Evolutionary conservation across 2,329 filamentous ascomycete species (phyloP), one percentile per base, ranked within the genome.

Genomic region (Lachnellula cervina): DNA sequence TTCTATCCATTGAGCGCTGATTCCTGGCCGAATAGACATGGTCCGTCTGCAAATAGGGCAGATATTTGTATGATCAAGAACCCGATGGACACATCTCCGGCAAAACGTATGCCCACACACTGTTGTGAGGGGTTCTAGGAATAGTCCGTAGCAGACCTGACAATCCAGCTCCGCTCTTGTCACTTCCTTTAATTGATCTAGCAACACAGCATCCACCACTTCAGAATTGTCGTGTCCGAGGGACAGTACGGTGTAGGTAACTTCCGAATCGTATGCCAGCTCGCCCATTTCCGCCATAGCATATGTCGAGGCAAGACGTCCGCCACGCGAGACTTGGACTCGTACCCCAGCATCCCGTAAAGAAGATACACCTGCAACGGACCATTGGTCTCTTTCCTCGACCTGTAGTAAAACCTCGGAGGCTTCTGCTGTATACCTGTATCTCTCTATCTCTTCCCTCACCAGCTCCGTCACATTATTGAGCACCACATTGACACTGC

Each of bases 51-150:
- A 97, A 14, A 91, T 80, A 0, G 92, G 91, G 66, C 92, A 97
- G 53, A 88, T 78, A 54, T 82, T 80, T 1, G 88, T 87, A 68
- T 94, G 87, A 64, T 93, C 88, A 57, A 95, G 76, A 6, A 89
- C 83, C 46, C 88, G 83, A 54, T 85, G 82, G 21, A 96, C 76
- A 69, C 92, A 97, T 57, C 81, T 80, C 19, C 88, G 84, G 70
- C 92, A 97, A 66, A 94, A 93, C 0, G 90, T 96, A 70, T 97
- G 92, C 1, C 92, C 92, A 65, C 92, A 97, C 1, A 82, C 79
- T 0, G 90, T 95, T 0, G 91, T 96, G 51, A 92, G 76, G 0
- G 92, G 90, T 59, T 96, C 88, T 58, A 90, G 75, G 69, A 93
- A 88, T 21, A 95, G 72, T 42, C 84, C 82, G 70, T 93, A 95